A percentile compares a stretch with the other conserved stretches of the same genome.
These are phyloP conservation scores for Colletotrichum spaethianum DNA, from an alignment of 2,329 filamentous ascomycete genomes.

Conservation along the genomic window DNA sequence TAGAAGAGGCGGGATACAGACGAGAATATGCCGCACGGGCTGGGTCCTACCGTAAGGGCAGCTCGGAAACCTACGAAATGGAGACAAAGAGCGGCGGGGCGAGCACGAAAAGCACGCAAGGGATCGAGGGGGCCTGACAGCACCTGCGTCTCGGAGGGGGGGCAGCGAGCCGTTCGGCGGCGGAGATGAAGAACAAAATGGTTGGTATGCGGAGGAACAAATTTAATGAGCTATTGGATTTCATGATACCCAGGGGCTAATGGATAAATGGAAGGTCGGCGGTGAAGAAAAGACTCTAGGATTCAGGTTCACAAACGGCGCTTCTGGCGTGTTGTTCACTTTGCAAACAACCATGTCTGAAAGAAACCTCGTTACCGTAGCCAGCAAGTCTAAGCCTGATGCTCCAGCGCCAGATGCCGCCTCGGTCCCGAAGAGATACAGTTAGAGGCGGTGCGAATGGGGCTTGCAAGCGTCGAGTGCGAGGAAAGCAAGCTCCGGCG, in stretches of 20 bases:
- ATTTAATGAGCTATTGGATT: neutral
- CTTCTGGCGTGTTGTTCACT: neutral
- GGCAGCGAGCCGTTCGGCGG: neutral
- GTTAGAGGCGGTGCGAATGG: no score
- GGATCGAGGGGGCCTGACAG: neutral
- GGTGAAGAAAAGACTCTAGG: neutral
- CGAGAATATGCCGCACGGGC: neutral
- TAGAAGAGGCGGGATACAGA: neutral
- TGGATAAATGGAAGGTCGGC: neutral
- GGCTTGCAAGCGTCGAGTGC: no score
- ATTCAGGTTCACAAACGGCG: neutral
- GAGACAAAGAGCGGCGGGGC: constrained; percentile 11
- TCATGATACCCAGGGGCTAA: neutral
- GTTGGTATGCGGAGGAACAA: neutral
- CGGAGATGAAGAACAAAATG: neutral
- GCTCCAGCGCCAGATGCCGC: no score
- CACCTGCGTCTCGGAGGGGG: neutral
- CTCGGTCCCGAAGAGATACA: no score
- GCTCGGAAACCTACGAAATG: constrained; percentile 16
- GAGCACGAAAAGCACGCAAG: constrained; percentile 17
- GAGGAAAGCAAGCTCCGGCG: neutral
- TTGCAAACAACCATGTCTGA: no score
- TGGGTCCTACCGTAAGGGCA: neutral
- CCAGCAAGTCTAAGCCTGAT: no score
- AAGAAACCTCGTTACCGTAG: no score